A percentile compares a stretch with the other conserved stretches of the same genome.
Evolutionary conservation across 371 early-diverging fungal species (phyloP).

Genomic region (Dentiscutata heterogama): DNA sequence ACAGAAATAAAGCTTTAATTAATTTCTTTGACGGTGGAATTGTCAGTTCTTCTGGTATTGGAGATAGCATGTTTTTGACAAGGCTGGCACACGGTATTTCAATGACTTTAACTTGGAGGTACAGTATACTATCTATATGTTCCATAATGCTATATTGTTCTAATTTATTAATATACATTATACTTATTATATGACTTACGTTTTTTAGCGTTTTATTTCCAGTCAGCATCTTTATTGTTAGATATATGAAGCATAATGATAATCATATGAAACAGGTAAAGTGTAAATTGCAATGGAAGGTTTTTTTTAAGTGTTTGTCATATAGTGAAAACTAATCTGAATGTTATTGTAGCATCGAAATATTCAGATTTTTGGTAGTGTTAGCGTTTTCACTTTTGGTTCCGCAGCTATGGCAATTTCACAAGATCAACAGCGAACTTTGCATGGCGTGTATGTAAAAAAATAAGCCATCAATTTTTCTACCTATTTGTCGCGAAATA

Average conservation of each 20-base stretch:
- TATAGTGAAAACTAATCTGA: no score
- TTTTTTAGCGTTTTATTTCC: slow-evolving; percentile 12
- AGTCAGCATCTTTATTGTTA: background rate
- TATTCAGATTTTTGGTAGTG: slow-evolving; percentile 3
- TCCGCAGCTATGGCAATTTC: background rate
- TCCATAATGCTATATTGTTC: background rate
- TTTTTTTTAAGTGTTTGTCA: no score
- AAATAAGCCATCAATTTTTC: background rate
- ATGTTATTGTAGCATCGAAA: background rate
- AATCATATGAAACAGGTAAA: background rate
- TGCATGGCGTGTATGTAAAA: background rate
- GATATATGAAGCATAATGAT: slow-evolving; percentile 16
- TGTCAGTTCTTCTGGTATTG: background rate
- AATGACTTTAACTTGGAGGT: slow-evolving; percentile 19
- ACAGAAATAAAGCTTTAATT: background rate
- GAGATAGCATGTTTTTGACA: background rate
- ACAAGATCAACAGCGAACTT: background rate
- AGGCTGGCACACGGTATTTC: slow-evolving; percentile 7
- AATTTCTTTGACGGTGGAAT: background rate
- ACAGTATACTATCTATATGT: background rate
- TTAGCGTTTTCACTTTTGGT: background rate
- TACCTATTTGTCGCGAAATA: no score
- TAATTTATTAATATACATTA: background rate
- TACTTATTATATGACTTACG: background rate
- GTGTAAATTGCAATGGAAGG: no score